Base-by-base conservation (phyloP, 2,329 filamentous ascomycete genomes). In the Alternaria viburni region DNA sequence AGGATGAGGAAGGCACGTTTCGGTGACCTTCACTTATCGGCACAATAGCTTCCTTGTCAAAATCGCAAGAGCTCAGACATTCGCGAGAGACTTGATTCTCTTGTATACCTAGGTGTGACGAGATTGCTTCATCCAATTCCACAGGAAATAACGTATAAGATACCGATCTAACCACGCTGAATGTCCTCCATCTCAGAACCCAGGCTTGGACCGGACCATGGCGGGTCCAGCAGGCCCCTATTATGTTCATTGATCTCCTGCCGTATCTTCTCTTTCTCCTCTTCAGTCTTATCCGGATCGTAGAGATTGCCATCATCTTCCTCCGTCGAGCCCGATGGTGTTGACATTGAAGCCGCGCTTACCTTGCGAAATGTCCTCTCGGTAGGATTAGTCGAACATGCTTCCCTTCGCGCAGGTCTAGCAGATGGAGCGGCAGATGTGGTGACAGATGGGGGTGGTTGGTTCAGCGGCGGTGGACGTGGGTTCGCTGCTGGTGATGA, bases 361-460 rank as follows among this genome's bases (percentile, higher is more conserved):
- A 41, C 36, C 5, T 17, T 41, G 36, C 36, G 36, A 3, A 41
- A 41, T 6, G 36, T 41, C 3, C 36, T 41, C 36, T 41, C 36
- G 1, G 36, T 41, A 41, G 36, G 36, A 1, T 3, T 41, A 0
- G 36, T 41, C 36, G 36, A 41, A 17, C 36, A 41, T 1, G 36
- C n/a, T 3, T 1, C 36, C 3, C n/a, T 41, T 3, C 36, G 0
- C 0, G 36, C 15, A 6, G 36, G 8, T 17, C 9, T 41, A 2
- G 8, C 32, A 2, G 32, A 36, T 36, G 32, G 15, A n/a, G 32
- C 7, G 15, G 9, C 32, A 41, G 36, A 41, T 41, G 36, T 2
- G 36, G 36, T 11, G 36, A 17, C 36, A 17, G 36, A 5, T 17
- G n/a, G 11, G 17, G 9, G 36, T 17, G 9, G 15, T 11, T 11